Evolutionary conservation across 345 rosid species (phyloP), one percentile per base, ranked within the genome.

Genomic region (Aegle marmelos): DNA sequence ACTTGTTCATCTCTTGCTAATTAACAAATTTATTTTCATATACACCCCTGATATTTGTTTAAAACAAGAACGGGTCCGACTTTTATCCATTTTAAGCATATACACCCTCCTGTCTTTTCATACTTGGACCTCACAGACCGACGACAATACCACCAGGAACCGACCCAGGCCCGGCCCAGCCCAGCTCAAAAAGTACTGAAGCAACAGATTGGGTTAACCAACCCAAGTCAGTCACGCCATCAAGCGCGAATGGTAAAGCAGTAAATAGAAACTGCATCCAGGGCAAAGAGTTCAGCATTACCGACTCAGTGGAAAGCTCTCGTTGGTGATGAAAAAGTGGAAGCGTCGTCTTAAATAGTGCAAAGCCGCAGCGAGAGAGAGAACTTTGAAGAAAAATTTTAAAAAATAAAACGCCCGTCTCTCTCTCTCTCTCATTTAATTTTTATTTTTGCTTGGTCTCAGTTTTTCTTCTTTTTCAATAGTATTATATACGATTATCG

Each of bases 251-350:
- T 33, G 53, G 62, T 28, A 57, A 67, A 39, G 25, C 31, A 28
- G 76, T 39, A 74, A 79, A 73, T 73, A 59, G 19, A 17, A 60
- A 8, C 48, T 21, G 30, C 4, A 1, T 25, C 6, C 21, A 68
- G 68, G 82, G 82, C 9, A 73, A 24, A 33, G 60, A 13, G 16
- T 22, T 58, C 6, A 41, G 14, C 71, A 19, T 48, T 54, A 9
- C 69, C 82, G 74, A 74, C 74, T 74, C 68, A 7, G 68, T 73
- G 78, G 72, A 66, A 39, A 56, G 78, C 82, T 59, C 56, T 79
- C 74, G 78, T 79, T 79, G 82, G 78, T 34, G 41, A 63, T 59
- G 56, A 25, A 68, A 74, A 79, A 60, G 82, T 60, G 50, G 36
- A 28, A 68, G 78, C 11, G 27, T 22, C 48, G 7, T 58, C 63